Evolutionary conservation across 176 grass and related monocot genomes (phyloP).

Genomic region (Lolium multiflorum): DNA sequence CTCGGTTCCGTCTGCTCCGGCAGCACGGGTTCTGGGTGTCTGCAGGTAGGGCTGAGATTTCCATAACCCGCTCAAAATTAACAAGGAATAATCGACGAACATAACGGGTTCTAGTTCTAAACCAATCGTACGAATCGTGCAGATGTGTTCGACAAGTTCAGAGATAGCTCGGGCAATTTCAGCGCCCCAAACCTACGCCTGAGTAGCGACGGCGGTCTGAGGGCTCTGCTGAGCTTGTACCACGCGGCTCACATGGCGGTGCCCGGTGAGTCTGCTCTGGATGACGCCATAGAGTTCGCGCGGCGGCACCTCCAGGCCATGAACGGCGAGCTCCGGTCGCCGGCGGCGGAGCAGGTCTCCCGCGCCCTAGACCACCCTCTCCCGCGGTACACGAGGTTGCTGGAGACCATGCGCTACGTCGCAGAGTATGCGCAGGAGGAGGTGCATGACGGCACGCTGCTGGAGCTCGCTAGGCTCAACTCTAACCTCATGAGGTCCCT

Average conservation of each 20-base stretch:
- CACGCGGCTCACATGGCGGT: background rate
- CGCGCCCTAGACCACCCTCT: slow-evolving; percentile 8
- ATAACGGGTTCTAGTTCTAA: no score
- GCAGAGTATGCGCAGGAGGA: background rate
- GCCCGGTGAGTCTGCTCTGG: background rate
- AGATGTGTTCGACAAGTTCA: slow-evolving; percentile 28
- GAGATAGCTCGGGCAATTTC: background rate
- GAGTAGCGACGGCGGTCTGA: background rate
- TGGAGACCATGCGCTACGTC: background rate
- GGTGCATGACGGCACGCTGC: background rate
- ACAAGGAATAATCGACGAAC: no score
- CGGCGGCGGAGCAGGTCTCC: background rate
- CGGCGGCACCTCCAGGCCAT: background rate
- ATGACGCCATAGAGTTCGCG: background rate
- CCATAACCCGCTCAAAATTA: no score
- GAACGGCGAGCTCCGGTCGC: background rate
- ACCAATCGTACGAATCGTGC: no score
- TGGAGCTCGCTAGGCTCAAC: slow-evolving; percentile 1
- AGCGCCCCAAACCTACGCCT: background rate
- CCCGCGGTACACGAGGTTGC: background rate
- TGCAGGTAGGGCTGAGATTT: background rate
- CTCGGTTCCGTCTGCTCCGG: slow-evolving; percentile 11
- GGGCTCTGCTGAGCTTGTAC: slow-evolving; percentile 8
- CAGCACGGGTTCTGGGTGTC: background rate
- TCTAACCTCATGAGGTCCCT: background rate